phyloP scores from a whole-genome alignment of 176 grass and related monocot genomes.

The Paspalum vaginatum region DNA sequence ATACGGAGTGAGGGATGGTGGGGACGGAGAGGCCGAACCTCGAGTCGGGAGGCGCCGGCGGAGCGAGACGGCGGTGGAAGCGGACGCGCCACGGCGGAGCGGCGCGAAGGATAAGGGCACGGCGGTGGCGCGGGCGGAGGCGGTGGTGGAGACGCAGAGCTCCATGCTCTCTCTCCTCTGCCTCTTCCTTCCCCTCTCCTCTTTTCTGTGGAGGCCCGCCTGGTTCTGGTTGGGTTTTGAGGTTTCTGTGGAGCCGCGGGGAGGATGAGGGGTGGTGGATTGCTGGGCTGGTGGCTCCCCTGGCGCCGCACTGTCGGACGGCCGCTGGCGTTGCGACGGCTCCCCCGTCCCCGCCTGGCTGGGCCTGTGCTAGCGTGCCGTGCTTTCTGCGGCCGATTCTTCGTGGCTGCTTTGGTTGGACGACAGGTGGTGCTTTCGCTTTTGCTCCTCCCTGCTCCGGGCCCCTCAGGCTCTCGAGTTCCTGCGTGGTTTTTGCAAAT shows the following conservation, averaged over 20 bases:
- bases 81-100: neutral
- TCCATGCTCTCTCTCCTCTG: constrained; percentile 19
- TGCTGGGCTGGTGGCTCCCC: neutral
- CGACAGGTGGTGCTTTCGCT: constrained; percentile 38
- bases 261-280: constrained; percentile 42
- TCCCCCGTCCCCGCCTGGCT: neutral
- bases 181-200: too few relatives aligned
- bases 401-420: constrained; percentile 10
- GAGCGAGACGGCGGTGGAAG: neutral
- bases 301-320: neutral
- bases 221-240: constrained; percentile 32
- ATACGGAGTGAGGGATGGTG: too few relatives aligned
- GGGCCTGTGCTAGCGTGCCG: too few relatives aligned
- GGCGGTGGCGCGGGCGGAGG: constrained; percentile 34
- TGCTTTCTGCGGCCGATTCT: neutral
- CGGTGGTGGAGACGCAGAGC: constrained; percentile 46
- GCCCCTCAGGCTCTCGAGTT: neutral
- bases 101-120: constrained; percentile 26
- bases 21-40: neutral
- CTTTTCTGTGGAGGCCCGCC: constrained; percentile 35
- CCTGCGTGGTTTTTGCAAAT: constrained; percentile 33
- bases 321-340: neutral
- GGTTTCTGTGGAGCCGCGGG: constrained; percentile 40
- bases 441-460: constrained; percentile 13
- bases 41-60: constrained; percentile 17